Conservation (phyloP, 805 yeast species). For the Hermanozyma aechmeae region DNA sequence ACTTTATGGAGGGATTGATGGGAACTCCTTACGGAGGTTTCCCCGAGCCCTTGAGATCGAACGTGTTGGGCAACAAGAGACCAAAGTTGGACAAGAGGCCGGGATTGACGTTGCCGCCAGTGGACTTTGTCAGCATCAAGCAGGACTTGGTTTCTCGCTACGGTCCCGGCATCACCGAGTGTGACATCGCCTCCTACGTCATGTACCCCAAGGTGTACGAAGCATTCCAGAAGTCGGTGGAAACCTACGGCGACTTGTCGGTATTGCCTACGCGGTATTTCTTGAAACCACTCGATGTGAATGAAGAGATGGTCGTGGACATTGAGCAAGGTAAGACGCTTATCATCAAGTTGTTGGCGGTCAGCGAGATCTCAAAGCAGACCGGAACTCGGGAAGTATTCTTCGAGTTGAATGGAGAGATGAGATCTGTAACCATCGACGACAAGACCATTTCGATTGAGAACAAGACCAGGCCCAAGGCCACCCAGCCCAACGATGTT, state of each 20-base stretch:
- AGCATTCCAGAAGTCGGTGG: constrained; percentile 64
- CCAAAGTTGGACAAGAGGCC: constrained; percentile 85
- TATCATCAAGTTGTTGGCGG: constrained; percentile 83
- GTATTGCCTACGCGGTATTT: constrained; percentile 90
- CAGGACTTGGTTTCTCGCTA: constrained; percentile 70
- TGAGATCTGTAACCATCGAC: constrained; percentile 87
- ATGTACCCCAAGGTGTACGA: constrained; percentile 99
- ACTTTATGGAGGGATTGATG: constrained; percentile 97
- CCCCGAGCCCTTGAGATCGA: constrained; percentile 97
- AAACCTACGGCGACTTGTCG: constrained; percentile 83
- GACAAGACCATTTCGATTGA: constrained; percentile 85
- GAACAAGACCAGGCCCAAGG: constrained; percentile 81
- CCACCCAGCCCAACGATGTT: constrained; percentile 84
- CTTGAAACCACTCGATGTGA: constrained; percentile 77
- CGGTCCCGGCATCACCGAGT: constrained; percentile 64
- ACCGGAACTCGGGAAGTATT: constrained; percentile 94
- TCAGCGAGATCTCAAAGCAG: constrained; percentile 77
- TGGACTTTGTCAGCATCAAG: constrained; percentile 63
- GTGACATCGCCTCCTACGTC: constrained; percentile 89
- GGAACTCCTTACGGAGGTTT: constrained; percentile 99
- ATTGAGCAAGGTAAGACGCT: constrained; percentile 93
- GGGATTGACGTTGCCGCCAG: constrained; percentile 81
- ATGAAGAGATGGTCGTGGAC: constrained; percentile 81
- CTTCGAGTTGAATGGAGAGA: constrained; percentile 97
- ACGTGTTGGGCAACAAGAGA: constrained; percentile 86